Evolutionary conservation across 2,329 filamentous ascomycete species (phyloP).

Genomic region (Orbilia ellipsospora): DNA sequence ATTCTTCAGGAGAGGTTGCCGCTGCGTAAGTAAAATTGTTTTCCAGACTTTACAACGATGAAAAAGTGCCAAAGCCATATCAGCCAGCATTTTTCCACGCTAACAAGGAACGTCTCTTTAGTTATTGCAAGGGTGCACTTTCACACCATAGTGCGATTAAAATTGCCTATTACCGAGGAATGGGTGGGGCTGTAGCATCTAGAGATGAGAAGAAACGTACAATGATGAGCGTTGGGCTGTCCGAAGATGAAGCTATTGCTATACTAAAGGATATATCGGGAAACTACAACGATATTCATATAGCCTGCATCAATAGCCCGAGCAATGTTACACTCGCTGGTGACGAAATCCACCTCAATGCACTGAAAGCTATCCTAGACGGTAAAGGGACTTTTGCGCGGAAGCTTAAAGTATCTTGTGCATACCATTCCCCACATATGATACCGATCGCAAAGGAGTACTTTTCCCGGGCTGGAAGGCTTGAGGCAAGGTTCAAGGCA

Average conservation of each 20-base stretch:
- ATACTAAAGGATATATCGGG: not conserved
- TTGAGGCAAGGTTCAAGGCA: slow-evolving; percentile 12
- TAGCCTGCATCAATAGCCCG: slow-evolving; percentile 59
- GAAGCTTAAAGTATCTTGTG: slow-evolving; percentile 63
- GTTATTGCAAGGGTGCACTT: slow-evolving; percentile 41
- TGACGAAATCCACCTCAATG: slow-evolving; percentile 60
- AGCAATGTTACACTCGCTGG: slow-evolving; percentile 60
- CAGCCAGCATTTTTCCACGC: no score
- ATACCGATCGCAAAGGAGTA: slow-evolving; percentile 61
- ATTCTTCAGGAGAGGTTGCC: slow-evolving; percentile 65
- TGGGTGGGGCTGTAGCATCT: slow-evolving; percentile 30
- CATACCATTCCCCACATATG: slow-evolving; percentile 66
- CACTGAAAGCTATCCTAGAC: slow-evolving; percentile 26
- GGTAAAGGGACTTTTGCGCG: slow-evolving; percentile 58
- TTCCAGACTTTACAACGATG: not conserved
- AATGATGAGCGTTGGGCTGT: slow-evolving; percentile 63
- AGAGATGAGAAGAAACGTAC: slow-evolving; percentile 57
- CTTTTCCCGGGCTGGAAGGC: slow-evolving; percentile 35
- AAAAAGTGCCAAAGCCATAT: no score
- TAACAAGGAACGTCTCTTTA: not conserved
- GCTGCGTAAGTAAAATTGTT: slow-evolving; percentile 63
- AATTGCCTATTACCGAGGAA: slow-evolving; percentile 34
- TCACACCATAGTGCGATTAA: slow-evolving; percentile 31
- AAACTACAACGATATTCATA: slow-evolving; percentile 30
- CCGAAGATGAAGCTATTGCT: slow-evolving; percentile 59